Base-by-base conservation (phyloP, 2,329 filamentous ascomycete genomes). In the Rhynchosporium secalis region DNA sequence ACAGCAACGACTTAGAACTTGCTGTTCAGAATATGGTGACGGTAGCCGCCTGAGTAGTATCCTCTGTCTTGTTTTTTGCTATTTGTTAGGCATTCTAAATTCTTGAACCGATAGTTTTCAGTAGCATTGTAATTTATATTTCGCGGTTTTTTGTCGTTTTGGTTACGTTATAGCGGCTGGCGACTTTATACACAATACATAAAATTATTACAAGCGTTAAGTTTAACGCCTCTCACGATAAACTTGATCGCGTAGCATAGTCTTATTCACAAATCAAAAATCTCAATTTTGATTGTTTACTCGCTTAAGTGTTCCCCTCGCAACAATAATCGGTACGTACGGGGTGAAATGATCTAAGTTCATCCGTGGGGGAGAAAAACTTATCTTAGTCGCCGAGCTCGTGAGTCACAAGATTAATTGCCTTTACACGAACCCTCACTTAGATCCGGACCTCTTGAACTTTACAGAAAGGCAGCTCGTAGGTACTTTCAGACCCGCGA, bases 261-360 rank as follows among this genome's bases (percentile, higher is more conserved):
- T 20, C 20, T 20, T 20, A 20, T 20, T 20, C 20, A 20, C 20
- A 20, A 20, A 20, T 20, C 43, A 45, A n/a, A 20, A 45, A n/a
- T n/a, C 20, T 45, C 43, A 45, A 45, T 45, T 13, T 45, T 45
- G 43, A n/a, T 45, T 45, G 43, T 45, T 45, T 45, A 45, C 43
- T 45, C 43, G 43, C 43, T 45, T 45, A 45, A 13, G 13, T 41
- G 10, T 41, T 41, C 20, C 20, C 20, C 20, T 20, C 20, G 20
- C 20, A 20, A 20, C 20, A 20, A 20, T 1, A 20, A 20, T 1
- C 20, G 20, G 20, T 20, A 20, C 20, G 20, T 20, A 20, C 20
- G 20, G 20, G 20, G 20, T 1, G 20, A 20, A 20, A 20, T 20
- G 20, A 20, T 1, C 20, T 20, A 20, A 20, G 20, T 20, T 20